These are phyloP conservation scores for Pyrus communis DNA, from an alignment of 306 rosid species.

Conservation along the genomic window DNA sequence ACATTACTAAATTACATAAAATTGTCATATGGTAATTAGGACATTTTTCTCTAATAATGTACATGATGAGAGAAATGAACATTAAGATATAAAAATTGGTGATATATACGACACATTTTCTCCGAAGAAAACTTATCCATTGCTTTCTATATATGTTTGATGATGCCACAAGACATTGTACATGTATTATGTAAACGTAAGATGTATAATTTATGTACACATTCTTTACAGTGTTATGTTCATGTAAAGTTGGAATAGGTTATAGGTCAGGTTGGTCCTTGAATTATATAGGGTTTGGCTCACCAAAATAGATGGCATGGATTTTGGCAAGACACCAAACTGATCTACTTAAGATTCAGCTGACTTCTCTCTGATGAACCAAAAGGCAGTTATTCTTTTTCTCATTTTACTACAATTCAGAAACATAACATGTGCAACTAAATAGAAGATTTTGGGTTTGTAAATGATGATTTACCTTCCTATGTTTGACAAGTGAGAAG, in stretches of 20 bases:
- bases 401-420: neutral
- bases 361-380: neutral
- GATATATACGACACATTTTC: neutral
- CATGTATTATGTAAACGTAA: neutral
- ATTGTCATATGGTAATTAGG: too few relatives aligned
- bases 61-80: too few relatives aligned
- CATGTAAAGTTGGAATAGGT: neutral
- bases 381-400: neutral
- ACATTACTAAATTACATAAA: too few relatives aligned
- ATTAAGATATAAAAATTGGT: too few relatives aligned
- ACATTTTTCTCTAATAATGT: neutral
- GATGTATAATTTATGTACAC: slow-evolving; percentile 1
- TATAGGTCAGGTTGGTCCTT: neutral
- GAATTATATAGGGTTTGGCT: neutral
- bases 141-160: neutral
- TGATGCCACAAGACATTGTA: neutral
- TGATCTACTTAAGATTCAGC: neutral
- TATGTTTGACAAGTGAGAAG: slow-evolving; percentile 28
- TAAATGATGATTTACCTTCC: slow-evolving; percentile 33
- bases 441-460: slow-evolving; percentile 28
- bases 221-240: neutral
- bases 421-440: slow-evolving; percentile 36
- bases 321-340: neutral
- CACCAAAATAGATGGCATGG: neutral
- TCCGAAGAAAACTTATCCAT: neutral